Evolutionary conservation across 257 asterid genomes (phyloP).

Genomic region (Solanum rostratum): DNA sequence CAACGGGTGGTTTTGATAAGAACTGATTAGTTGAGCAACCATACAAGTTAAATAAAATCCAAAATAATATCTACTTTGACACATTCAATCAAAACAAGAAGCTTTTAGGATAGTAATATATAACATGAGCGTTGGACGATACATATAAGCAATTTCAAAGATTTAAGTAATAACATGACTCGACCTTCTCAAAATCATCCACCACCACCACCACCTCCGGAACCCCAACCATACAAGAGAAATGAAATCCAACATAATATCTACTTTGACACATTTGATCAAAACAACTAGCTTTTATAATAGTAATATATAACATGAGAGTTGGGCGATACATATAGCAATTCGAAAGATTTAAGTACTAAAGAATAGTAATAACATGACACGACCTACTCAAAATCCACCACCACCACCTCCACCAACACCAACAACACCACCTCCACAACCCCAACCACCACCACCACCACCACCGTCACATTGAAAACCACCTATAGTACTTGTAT

Average conservation of each 20-base stretch:
- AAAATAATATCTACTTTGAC: neutral
- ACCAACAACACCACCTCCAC: neutral
- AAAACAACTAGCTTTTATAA: neutral
- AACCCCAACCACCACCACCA: neutral
- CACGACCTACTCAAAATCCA: neutral
- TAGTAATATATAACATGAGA: neutral
- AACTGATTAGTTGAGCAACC: neutral
- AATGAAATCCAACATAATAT: neutral
- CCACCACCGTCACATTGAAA: neutral
- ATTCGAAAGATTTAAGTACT: neutral
- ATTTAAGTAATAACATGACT: neutral
- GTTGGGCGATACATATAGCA: too few species aligned
- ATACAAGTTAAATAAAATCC: too few species aligned
- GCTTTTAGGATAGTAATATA: too few species aligned
- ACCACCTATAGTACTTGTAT: neutral
- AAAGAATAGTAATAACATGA: neutral
- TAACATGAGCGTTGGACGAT: too few species aligned
- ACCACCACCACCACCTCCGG: neutral
- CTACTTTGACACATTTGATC: neutral
- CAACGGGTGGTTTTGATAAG: neutral
- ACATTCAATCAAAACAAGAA: too few species aligned
- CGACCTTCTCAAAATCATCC: neutral
- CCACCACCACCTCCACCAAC: neutral
- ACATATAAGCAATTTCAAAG: neutral
- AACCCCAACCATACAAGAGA: neutral